Base-by-base conservation (phyloP, 1,284 basidiomycete species). In the Megacollybia platyphylla region DNA sequence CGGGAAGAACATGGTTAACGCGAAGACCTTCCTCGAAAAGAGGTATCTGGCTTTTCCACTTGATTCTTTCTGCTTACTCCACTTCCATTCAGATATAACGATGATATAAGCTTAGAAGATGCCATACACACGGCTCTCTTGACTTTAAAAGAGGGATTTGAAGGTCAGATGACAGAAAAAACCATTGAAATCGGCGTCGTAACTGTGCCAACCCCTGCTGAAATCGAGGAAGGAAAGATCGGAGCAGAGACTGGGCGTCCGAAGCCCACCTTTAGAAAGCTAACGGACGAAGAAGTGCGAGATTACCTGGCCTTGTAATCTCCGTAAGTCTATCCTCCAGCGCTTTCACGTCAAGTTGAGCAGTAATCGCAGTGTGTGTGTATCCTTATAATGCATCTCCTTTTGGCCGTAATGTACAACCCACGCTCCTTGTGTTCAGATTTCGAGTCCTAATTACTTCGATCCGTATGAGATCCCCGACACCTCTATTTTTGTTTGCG, bases 111-210 rank as follows among this genome's bases (percentile, higher is more conserved):
- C 51, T 69, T 98, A 45, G 96, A 98, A 64, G 96, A 99, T 60
- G 96, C 96, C 17, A 98, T 98, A 54, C 96, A 98, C 64, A 98
- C 96, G 6, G 94, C 96, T n/a, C 76, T 99, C 32, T 67, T 99
- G 50, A 99, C 96, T 15, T 71, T 98, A 50, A 98, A 99, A 65
- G 96, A 98, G 67, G 94, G 94, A 7, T 97, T 97, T 54, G 96
- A 99, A 63, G 96, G 96, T 9, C 88, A 97, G 60, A 97, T 99
- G 93, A 97, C 94, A 15, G 94, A 97, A 67, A 94, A 97, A 70
- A 99, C 96, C 29, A 96, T 99, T 56, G 96, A 99, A 65, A 93
- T 99, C 46, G 96, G 96, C 38, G 82, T 99, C 39, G 78, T 98
- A 47, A 90, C 88, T 41, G 86, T 90, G 11, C 90, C 92, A 4